Percentiles rank a stretch among this genome's conserved stretches.
These are phyloP conservation scores for Pinus tabuliformis DNA, from an alignment of 75 land plant genomes.

Conservation along the genomic window DNA sequence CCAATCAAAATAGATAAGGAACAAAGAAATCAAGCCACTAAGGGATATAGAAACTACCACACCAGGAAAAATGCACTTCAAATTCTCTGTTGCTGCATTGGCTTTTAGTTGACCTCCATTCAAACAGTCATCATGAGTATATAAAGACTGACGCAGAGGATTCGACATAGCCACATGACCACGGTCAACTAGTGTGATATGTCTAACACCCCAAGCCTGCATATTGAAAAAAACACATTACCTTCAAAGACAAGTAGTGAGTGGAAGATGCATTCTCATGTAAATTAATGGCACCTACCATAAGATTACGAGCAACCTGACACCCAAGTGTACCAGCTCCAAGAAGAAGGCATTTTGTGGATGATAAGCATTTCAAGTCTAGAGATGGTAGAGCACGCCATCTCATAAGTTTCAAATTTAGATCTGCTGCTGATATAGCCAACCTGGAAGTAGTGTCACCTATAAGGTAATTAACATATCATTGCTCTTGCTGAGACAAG, in stretches of 20 bases:
- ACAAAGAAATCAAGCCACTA: conserved; percentile 4
- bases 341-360: conserved; percentile 82
- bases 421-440: conserved; percentile 88
- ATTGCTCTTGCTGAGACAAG: background rate
- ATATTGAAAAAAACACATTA: background rate
- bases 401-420: conserved; percentile 95
- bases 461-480: background rate
- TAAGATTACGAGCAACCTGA: conserved; percentile 90
- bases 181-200: conserved; percentile 85
- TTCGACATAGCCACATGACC: conserved; percentile 97
- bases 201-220: conserved; percentile 97
- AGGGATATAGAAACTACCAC: conserved; percentile 52
- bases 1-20: background rate
- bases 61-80: conserved; percentile 84
- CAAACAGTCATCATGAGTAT: conserved; percentile 80
- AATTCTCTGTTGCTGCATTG: conserved; percentile 73
- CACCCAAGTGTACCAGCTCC: conserved; percentile 99
- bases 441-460: conserved; percentile 44
- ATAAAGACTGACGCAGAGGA: conserved; percentile 90
- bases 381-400: conserved; percentile 92
- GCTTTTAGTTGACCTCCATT: conserved; percentile 91
- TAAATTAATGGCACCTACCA: conserved; percentile 50
- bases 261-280: background rate
- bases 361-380: conserved; percentile 45
- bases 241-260: background rate